phyloP scores from a whole-genome alignment of 2,329 filamentous ascomycete species.

The Cladosporium sphaerospermum region DNA sequence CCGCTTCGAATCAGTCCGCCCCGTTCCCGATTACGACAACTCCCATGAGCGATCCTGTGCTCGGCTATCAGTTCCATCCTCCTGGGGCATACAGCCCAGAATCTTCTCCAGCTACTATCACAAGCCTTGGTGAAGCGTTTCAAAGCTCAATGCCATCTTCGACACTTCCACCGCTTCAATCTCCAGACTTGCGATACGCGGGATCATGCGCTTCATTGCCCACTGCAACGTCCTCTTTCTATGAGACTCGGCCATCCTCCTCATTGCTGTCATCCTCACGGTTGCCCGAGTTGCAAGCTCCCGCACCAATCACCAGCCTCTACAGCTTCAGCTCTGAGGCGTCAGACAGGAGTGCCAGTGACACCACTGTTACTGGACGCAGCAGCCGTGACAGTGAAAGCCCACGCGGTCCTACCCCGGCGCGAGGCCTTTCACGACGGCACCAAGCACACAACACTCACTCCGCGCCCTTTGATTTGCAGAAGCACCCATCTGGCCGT shows the following conservation, averaged over 20 bases:
- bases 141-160: slow-evolving; percentile 13
- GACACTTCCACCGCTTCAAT: slow-evolving; percentile 20
- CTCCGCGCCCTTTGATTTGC: too few species aligned
- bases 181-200: background rate
- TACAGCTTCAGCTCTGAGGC: slow-evolving; percentile 26
- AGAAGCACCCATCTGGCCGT: too few species aligned
- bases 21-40: background rate
- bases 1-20: background rate
- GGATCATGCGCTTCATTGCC: slow-evolving; percentile 7
- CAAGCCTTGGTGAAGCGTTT: slow-evolving; percentile 18
- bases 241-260: slow-evolving; percentile 13
- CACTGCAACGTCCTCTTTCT: slow-evolving; percentile 13
- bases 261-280: slow-evolving; percentile 12
- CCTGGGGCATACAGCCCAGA: slow-evolving; percentile 20
- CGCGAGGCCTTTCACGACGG: too few species aligned
- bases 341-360: background rate
- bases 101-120: slow-evolving; percentile 19
- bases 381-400: slow-evolving; percentile 13
- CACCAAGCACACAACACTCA: too few species aligned
- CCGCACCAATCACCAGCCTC: slow-evolving; percentile 18
- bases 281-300: slow-evolving; percentile 1
- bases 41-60: slow-evolving; percentile 14
- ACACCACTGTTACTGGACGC: slow-evolving; percentile 6
- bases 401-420: too few species aligned
- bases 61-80: slow-evolving; percentile 25